A percentile compares a stretch with the other conserved stretches of the same genome.
phyloP scores from a whole-genome alignment of 768 basidiomycete genomes.

The Podaxis mareebaensis region DNA sequence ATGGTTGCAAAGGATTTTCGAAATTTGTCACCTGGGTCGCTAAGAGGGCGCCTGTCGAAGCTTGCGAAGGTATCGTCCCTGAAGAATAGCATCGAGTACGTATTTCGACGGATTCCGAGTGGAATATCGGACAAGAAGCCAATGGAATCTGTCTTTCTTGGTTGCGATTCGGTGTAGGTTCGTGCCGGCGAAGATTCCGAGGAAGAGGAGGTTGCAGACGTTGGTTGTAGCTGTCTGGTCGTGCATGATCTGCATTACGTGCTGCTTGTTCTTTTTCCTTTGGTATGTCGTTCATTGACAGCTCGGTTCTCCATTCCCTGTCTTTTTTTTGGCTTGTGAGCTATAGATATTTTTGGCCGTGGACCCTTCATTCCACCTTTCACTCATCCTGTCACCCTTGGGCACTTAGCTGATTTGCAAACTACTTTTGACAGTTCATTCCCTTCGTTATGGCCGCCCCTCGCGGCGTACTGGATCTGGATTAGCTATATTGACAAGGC shows the following conservation, averaged over 20 bases:
- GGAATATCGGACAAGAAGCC: not conserved
- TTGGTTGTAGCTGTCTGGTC: slow-evolving; percentile 88
- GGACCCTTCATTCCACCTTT: not conserved
- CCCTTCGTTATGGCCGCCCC: slow-evolving; percentile 85
- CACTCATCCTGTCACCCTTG: not conserved
- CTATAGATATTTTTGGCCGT: too few relatives aligned
- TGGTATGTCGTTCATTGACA: slow-evolving; percentile 55
- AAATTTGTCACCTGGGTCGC: slow-evolving; percentile 58
- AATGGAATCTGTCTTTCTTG: not conserved
- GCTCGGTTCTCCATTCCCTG: not conserved
- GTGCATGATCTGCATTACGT: slow-evolving; percentile 68
- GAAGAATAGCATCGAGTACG: slow-evolving; percentile 76
- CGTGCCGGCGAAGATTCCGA: slow-evolving; percentile 84
- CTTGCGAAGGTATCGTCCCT: slow-evolving; percentile 60
- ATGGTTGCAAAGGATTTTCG: slow-evolving; percentile 31
- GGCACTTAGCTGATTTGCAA: slow-evolving; percentile 1
- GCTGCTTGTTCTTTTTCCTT: slow-evolving; percentile 72
- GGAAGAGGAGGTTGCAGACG: slow-evolving; percentile 85
- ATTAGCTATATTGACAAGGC: slow-evolving; percentile 71
- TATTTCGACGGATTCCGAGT: slow-evolving; percentile 17
- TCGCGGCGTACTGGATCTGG: slow-evolving; percentile 82
- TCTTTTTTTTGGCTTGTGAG: not conserved
- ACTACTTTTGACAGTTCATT: slow-evolving; percentile 59
- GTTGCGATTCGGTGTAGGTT: slow-evolving; percentile 48
- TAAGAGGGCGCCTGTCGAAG: slow-evolving; percentile 64